Conservation (phyloP, 2,329 filamentous ascomycete genomes). For the Arachnomyces sp. region DNA sequence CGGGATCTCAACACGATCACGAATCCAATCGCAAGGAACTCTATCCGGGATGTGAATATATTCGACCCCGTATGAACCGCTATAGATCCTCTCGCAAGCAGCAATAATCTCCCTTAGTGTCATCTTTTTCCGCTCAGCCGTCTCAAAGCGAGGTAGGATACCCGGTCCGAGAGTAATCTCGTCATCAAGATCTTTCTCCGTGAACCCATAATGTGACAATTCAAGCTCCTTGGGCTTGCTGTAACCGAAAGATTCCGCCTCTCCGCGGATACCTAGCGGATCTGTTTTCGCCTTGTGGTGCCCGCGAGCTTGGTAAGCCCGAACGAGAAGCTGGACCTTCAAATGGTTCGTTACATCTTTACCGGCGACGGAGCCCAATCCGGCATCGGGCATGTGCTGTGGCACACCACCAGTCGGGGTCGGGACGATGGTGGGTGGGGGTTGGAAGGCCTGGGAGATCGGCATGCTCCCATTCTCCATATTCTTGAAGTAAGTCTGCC, state of each 20-base stretch:
- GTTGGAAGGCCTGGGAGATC: conserved; percentile 92
- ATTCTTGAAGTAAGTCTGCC: conserved; percentile 99
- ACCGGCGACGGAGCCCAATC: conserved; percentile 58
- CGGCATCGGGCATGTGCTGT: conserved; percentile 61
- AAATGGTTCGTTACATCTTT: conserved; percentile 90
- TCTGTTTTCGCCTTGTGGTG: conserved; percentile 99
- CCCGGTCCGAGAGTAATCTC: conserved; percentile 90
- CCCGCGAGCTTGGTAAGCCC: conserved; percentile 94
- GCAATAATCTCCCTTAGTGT: conserved; percentile 88
- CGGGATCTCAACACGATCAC: conserved; percentile 88
- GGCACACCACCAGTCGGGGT: conserved; percentile 71
- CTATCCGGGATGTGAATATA: conserved; percentile 98
- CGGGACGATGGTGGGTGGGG: conserved; percentile 85
- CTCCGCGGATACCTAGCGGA: conserved; percentile 84
- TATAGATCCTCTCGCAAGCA: conserved; percentile 92
- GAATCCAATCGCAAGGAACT: conserved; percentile 96
- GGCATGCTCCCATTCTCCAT: conserved; percentile 99
- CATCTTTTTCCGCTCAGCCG: conserved; percentile 87
- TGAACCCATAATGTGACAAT: conserved; percentile 91
- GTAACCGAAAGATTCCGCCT: conserved; percentile 76
- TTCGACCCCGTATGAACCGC: conserved; percentile 92
- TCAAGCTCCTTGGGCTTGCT: conserved; percentile 86
- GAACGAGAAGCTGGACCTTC: conserved; percentile 94
- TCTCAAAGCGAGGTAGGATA: conserved; percentile 90
- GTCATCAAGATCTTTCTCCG: conserved; percentile 83